phyloP scores from a whole-genome alignment of 805 yeast species.

The Starmerella bombi region DNA sequence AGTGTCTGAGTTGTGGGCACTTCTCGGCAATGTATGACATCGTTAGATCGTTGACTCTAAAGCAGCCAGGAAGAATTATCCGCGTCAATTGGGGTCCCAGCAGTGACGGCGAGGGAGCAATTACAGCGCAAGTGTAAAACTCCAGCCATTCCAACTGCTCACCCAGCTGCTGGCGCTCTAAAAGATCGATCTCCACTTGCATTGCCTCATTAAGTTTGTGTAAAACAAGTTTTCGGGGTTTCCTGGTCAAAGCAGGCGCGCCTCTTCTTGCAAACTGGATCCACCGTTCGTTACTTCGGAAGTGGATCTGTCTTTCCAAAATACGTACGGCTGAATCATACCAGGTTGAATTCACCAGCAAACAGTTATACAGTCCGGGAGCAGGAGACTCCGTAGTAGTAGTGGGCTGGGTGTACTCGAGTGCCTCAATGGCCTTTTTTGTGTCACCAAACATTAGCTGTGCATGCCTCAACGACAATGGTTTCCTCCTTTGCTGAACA shows the following conservation, averaged over 20 bases:
- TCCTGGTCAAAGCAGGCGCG: constrained; percentile 17
- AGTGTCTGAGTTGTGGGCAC: constrained; percentile 46
- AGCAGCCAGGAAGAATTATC: constrained; percentile 59
- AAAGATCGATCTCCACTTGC: constrained; percentile 41
- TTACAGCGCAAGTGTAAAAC: constrained; percentile 66
- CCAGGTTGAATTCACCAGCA: constrained; percentile 60
- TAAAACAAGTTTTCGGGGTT: constrained; percentile 39
- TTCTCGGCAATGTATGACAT: constrained; percentile 38
- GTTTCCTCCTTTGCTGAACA: constrained; percentile 50
- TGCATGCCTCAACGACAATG: constrained; percentile 57
- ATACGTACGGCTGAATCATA: constrained; percentile 40
- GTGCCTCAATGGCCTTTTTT: constrained; percentile 36
- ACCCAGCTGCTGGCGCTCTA: constrained; percentile 33
- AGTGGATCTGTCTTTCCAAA: constrained; percentile 42
- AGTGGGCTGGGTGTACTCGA: constrained; percentile 23
- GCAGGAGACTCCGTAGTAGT: constrained; percentile 11
- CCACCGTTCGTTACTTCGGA: constrained; percentile 39
- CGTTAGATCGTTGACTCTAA: constrained; percentile 45
- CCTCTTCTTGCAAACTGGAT: constrained; percentile 28
- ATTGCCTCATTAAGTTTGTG: constrained; percentile 48
- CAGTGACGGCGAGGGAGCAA: constrained; percentile 43
- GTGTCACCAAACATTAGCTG: constrained; percentile 48
- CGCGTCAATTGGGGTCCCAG: constrained; percentile 33
- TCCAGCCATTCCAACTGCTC: constrained; percentile 54
- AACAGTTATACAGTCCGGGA: constrained; percentile 43